Evolutionary conservation across 345 rosid genomes (phyloP).

Genomic region (Eucalyptus rudis): DNA sequence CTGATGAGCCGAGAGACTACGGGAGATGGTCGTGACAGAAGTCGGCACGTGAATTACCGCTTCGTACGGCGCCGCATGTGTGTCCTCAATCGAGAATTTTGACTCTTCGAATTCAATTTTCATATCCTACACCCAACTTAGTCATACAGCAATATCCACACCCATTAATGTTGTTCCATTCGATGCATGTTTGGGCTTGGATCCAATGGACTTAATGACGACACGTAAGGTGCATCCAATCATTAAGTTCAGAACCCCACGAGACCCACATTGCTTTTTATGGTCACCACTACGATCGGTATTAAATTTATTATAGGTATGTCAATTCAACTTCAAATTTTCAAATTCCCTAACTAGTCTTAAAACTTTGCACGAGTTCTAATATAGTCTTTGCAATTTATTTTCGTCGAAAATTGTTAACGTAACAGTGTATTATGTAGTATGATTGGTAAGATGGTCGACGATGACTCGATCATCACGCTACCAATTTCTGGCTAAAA

Average conservation of each 20-base stretch:
- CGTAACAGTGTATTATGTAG: accelerated
- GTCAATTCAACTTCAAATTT: neutral
- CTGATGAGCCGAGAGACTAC: neutral
- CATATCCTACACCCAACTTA: neutral
- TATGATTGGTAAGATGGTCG: accelerated
- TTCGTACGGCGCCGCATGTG: neutral
- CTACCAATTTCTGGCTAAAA: accelerated
- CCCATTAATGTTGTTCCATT: neutral
- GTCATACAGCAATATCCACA: neutral
- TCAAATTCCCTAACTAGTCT: neutral
- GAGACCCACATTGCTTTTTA: neutral
- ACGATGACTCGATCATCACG: too few relatives aligned
- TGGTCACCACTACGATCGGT: neutral
- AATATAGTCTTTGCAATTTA: accelerated
- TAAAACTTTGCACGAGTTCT: neutral
- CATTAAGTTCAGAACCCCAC: neutral
- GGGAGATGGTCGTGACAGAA: neutral
- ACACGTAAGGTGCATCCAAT: neutral
- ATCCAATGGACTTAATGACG: neutral
- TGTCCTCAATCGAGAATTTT: neutral
- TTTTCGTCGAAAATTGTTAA: accelerated
- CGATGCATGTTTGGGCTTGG: neutral
- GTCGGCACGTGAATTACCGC: neutral
- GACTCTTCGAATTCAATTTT: neutral
- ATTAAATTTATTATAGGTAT: neutral